phyloP scores from a whole-genome alignment of 1,284 basidiomycete species.

The Bothia castanella region DNA sequence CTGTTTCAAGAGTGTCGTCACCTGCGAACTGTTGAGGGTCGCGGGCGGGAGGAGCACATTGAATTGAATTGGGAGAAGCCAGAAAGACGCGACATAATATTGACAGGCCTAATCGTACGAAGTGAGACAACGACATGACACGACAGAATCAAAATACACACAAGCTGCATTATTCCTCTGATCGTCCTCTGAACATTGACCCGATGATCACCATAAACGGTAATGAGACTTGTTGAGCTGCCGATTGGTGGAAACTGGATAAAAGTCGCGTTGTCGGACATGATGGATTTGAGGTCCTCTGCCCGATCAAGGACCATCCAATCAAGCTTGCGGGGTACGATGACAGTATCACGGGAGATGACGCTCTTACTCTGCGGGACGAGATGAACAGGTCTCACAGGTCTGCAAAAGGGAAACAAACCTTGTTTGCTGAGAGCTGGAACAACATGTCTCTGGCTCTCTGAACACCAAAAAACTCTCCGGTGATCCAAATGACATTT shows the following conservation, averaged over 20 bases:
- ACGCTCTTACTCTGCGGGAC: conserved; percentile 77
- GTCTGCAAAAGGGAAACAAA: conserved; percentile 31
- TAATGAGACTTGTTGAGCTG: conserved; percentile 87
- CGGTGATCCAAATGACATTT: conserved; percentile 93
- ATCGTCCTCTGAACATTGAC: conserved; percentile 96
- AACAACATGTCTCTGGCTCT: conserved; percentile 93
- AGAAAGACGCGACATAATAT: conserved; percentile 94
- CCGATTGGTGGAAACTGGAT: conserved; percentile 92
- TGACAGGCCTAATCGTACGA: conserved; percentile 74
- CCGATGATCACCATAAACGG: conserved; percentile 91
- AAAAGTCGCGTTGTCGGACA: conserved; percentile 96
- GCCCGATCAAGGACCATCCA: conserved; percentile 95
- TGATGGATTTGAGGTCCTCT: conserved; percentile 86
- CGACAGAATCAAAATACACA: conserved; percentile 41
- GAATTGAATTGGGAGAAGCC: conserved; percentile 91
- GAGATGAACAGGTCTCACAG: background rate
- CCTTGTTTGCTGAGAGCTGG: conserved; percentile 84
- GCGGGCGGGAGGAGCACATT: conserved; percentile 85
- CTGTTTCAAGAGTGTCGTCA: conserved; percentile 82
- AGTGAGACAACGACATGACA: conserved; percentile 11
- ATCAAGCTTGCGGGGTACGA: conserved; percentile 94
- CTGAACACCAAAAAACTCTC: conserved; percentile 96
- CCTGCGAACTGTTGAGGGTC: conserved; percentile 79
- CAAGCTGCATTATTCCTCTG: conserved; percentile 92
- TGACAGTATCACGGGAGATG: conserved; percentile 89